phyloP scores from a whole-genome alignment of 768 basidiomycete genomes.

The Pulveroboletus sp. region DNA sequence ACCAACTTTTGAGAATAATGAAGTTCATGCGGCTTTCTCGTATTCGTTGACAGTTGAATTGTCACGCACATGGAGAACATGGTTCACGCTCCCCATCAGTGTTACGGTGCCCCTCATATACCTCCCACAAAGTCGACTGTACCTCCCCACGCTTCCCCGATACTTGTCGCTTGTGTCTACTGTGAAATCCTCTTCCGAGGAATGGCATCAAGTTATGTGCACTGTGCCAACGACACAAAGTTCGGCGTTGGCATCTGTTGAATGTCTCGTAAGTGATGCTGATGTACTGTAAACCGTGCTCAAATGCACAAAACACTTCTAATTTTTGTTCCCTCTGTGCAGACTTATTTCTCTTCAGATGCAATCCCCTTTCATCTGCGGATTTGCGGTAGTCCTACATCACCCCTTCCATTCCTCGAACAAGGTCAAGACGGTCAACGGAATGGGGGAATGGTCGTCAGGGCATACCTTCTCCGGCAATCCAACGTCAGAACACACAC shows the following conservation, averaged over 20 bases:
- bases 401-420: too few relatives aligned
- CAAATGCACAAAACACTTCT: background rate
- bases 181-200: slow-evolving; percentile 56
- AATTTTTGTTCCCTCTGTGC: slow-evolving; percentile 54
- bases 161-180: slow-evolving; percentile 41
- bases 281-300: background rate
- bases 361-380: slow-evolving; percentile 65
- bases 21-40: slow-evolving; percentile 3
- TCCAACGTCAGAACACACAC: too few relatives aligned
- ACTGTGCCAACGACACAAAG: slow-evolving; percentile 36
- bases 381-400: slow-evolving; percentile 36
- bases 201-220: slow-evolving; percentile 53
- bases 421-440: too few relatives aligned
- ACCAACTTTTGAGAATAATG: too few relatives aligned
- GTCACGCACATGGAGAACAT: slow-evolving; percentile 18
- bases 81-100: slow-evolving; percentile 26
- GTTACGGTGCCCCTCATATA: slow-evolving; percentile 54
- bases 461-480: too few relatives aligned
- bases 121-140: slow-evolving; percentile 37
- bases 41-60: slow-evolving; percentile 46
- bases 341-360: slow-evolving; percentile 38
- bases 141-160: slow-evolving; percentile 8
- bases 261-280: slow-evolving; percentile 45
- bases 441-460: too few relatives aligned
- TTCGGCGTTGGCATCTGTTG: slow-evolving; percentile 13